Base-by-base conservation (phyloP, 257 asterid genomes). In the Agastache rugosa region DNA sequence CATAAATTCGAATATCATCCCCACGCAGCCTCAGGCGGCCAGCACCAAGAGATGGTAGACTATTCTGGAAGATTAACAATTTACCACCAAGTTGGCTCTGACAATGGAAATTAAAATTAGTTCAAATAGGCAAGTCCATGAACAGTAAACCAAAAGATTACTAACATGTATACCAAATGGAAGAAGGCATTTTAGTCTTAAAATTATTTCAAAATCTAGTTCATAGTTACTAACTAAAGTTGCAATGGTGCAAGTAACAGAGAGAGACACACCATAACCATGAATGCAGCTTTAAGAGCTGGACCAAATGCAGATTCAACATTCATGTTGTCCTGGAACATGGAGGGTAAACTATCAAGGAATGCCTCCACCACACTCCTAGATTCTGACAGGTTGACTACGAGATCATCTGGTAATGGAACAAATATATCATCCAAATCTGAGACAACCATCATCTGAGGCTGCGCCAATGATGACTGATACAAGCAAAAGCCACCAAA, bases 271-370 rank as follows among this genome's bases (percentile, higher is more conserved):
- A 95, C 99, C 99, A 93, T 89, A 80, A 95, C 89, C 96, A 95
- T 85, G 81, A 86, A 88, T 69, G 97, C 93, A 20, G 97, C 90
- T 88, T 85, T 93, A 76, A 92, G 93, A 81, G 99, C 98, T 39
- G 99, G 98, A 75, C 99, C 99, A 85, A 95, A 95, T 79, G 99
- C 99, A 65, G 99, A 93, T 86, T 95, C 99, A 51, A 95, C 91
- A 84, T 91, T 93, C 85, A 85, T 63, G 78, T 86, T 95, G n/a
- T 85, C 95, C 83, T 86, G 90, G 85, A 95, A 95, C 97, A 93
- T 93, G 79, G 92, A 67, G 50, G 99, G 96, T 81, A 95, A 86
- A 78, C 96, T 91, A 78, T 93, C 97, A 47, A 95, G 99, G 85
- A 93, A 91, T 73, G 98, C 90, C 80, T 95, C 96, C 77, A 95